Conservation (phyloP, 2,329 filamentous ascomycete genomes). For the Aureobasidium mangrovei region DNA sequence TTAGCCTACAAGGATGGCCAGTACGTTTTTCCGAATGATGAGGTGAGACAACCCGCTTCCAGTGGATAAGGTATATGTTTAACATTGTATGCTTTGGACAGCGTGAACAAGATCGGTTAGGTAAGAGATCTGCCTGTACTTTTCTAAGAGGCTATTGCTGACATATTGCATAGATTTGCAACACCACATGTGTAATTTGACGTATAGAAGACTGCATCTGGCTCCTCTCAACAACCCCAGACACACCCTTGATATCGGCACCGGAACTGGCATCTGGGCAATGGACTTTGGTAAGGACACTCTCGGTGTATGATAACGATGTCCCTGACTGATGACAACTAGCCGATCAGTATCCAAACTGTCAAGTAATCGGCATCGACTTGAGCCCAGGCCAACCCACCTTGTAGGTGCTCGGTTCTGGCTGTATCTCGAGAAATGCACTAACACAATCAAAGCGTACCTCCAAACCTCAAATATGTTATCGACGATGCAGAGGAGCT, state of each 20-base stretch:
- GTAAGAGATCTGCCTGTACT: neutral
- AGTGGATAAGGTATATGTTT: neutral
- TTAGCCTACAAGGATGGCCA: slow-evolving; percentile 32
- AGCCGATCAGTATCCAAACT: slow-evolving; percentile 35
- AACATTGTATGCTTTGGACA: slow-evolving; percentile 10
- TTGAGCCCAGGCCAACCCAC: slow-evolving; percentile 43
- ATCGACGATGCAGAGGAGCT: slow-evolving; percentile 54
- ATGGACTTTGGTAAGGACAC: slow-evolving; percentile 38
- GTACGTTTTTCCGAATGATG: slow-evolving; percentile 35
- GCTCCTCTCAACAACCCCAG: slow-evolving; percentile 36
- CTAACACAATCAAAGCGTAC: slow-evolving; percentile 33
- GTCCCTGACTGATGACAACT: neutral
- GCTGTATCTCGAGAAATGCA: neutral
- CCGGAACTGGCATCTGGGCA: slow-evolving; percentile 49
- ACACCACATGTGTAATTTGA: slow-evolving; percentile 40
- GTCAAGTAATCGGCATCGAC: slow-evolving; percentile 38
- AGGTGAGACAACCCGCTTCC: slow-evolving; percentile 19
- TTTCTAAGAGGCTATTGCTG: neutral
- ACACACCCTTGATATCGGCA: slow-evolving; percentile 43
- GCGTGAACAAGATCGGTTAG: slow-evolving; percentile 30
- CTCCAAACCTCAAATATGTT: slow-evolving; percentile 52
- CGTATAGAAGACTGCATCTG: slow-evolving; percentile 37
- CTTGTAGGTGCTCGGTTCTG: slow-evolving; percentile 22
- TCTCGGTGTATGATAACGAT: neutral
- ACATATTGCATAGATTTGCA: slow-evolving; percentile 25